Evolutionary conservation across 2,329 filamentous ascomycete species (phyloP).

Genomic region (Huntiella omanensis): DNA sequence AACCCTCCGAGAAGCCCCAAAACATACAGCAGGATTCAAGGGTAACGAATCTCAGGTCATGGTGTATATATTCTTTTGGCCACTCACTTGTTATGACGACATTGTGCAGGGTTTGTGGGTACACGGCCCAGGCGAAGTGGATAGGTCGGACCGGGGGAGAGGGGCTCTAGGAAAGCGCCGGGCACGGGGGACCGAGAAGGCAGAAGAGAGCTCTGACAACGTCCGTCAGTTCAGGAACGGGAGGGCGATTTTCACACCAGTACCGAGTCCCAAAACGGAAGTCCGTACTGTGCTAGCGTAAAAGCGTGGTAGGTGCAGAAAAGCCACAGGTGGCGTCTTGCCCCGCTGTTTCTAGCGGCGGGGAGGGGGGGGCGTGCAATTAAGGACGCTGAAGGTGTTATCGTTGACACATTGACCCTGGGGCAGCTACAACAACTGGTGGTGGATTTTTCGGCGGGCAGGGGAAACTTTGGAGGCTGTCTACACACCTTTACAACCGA

Average conservation of each 20-base stretch:
- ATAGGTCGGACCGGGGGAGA: conserved; percentile 11
- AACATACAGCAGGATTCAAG: conserved; percentile 8
- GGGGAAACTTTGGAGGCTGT: background rate
- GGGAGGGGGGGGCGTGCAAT: background rate
- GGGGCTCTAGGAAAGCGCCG: conserved; percentile 5
- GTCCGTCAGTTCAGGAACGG: conserved; percentile 9
- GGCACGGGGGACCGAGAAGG: conserved; percentile 10
- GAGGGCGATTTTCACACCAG: conserved; percentile 7
- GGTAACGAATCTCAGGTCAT: background rate
- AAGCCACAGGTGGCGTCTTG: conserved; percentile 10
- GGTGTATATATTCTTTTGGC: conserved; percentile 8
- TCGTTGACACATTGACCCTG: conserved; percentile 9
- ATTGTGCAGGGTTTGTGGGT: conserved; percentile 9
- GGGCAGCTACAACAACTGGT: background rate
- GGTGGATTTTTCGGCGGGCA: conserved; percentile 6
- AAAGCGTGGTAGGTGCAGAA: background rate
- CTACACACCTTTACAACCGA: conserved; percentile 3
- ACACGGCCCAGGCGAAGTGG: conserved; percentile 11
- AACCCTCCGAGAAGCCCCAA: conserved; percentile 7
- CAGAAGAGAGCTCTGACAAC: background rate
- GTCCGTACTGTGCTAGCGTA: background rate
- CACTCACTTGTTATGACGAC: conserved; percentile 5
- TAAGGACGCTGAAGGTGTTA: background rate
- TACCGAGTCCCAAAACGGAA: background rate
- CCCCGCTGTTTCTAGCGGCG: background rate